A percentile compares a stretch with the other conserved stretches of the same genome.
Evolutionary conservation across 1,139 yeast species (phyloP).

Genomic region (Sugiyamaella paludigena): DNA sequence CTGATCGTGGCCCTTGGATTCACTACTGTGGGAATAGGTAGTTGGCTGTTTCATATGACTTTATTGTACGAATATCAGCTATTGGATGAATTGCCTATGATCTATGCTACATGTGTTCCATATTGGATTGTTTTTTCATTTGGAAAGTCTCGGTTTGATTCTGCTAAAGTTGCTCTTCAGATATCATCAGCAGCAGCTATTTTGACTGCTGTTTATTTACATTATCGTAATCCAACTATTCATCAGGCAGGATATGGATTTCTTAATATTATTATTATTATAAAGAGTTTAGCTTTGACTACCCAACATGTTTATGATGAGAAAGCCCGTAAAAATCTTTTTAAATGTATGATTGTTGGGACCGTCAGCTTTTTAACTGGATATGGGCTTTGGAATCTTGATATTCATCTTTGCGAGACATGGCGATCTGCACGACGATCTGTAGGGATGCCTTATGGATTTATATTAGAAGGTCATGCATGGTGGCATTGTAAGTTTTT

Average conservation of each 20-base stretch:
- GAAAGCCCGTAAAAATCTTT: constrained; percentile 48
- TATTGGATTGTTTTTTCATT: constrained; percentile 86
- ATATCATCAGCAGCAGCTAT: constrained; percentile 48
- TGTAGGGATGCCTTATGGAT: constrained; percentile 85
- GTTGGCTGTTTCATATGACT: constrained; percentile 97
- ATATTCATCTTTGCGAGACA: constrained; percentile 70
- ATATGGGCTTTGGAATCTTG: constrained; percentile 80
- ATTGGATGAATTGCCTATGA: constrained; percentile 95
- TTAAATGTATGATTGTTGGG: constrained; percentile 57
- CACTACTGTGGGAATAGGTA: constrained; percentile 84
- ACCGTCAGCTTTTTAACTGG: constrained; percentile 67
- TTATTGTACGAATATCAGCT: constrained; percentile 82
- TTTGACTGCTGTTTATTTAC: constrained; percentile 60
- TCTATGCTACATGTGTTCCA: constrained; percentile 94
- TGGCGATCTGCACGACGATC: constrained; percentile 63
- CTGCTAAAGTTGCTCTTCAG: constrained; percentile 36
- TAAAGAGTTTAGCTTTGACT: constrained; percentile 54
- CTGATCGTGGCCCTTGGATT: constrained; percentile 73
- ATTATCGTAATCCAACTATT: constrained; percentile 75
- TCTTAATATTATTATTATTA: constrained; percentile 60
- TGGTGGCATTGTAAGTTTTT: constrained; percentile 85
- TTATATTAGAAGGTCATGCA: constrained; percentile 87
- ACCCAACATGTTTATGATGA: constrained; percentile 50
- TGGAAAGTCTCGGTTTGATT: constrained; percentile 43
- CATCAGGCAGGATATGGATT: constrained; percentile 79